Base-by-base conservation (phyloP, 345 rosid genomes). In the Pugionium dolabratum region DNA sequence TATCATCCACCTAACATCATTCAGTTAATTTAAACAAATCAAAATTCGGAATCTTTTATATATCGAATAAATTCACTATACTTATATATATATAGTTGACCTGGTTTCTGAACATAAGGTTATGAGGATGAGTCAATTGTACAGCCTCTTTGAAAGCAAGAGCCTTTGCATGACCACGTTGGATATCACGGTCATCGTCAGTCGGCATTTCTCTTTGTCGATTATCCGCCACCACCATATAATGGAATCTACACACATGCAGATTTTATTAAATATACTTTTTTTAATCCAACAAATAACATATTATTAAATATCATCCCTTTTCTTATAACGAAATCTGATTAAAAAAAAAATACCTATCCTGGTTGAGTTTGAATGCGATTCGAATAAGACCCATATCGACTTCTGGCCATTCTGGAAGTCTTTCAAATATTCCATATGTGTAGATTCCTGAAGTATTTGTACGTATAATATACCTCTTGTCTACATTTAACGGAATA, bases 1-100 rank as follows among this genome's bases (percentile, higher is more conserved):
- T 88, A 78, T 94, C 99, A 49, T 94, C 97, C 66, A 90, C 96
- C 98, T 93, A 62, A 51, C 9, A 35, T n/a, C n/a, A 43, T 9
- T 18, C 18, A 27, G 4, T 44, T 1, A 34, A n/a, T 33, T 42
- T 9, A 42, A 41, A 27, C 28, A 32, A 3, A 44, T 27, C 57
- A 10, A 45, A 9, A 62, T 10, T 61, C 8, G 3, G 26, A 29
- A 30, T 40, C 31, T 9, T 5, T 33, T 34, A 7, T 25, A 37
- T 36, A 18, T 18, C 3, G 10, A 43, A 11, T 44, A 32, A 4
- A 28, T 51, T 57, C 30, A 29, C 4, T 48, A 62, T 9, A 37
- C 29, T 41, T 2, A 1, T 62, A 26, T 34, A 29, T 36, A 27
- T n/a, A 43, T 26, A 44, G 42, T 48, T 51, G 54, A 90, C 96